Percentiles rank a stretch among this genome's conserved stretches.
Conservation (phyloP, 306 rosid species). For the Lathyrus sativus region DNA sequence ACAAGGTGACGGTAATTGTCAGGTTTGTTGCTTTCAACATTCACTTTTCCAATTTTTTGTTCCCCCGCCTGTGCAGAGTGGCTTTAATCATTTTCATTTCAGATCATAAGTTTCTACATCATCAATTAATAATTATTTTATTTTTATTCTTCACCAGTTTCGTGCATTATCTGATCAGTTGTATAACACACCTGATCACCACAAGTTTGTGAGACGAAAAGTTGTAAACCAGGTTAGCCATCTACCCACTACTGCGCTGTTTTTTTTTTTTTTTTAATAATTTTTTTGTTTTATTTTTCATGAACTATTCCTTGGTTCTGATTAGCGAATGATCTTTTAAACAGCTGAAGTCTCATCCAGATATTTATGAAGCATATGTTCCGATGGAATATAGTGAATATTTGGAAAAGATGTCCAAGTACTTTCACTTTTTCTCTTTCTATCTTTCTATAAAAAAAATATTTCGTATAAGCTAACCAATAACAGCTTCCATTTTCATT, state of each 20-base stretch:
- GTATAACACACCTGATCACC: slow-evolving; percentile 64
- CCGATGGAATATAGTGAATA: slow-evolving; percentile 78
- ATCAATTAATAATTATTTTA: slow-evolving; percentile 25
- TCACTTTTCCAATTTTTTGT: slow-evolving; percentile 15
- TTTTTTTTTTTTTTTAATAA: not conserved
- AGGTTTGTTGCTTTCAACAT: slow-evolving; percentile 55
- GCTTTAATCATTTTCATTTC: slow-evolving; percentile 19
- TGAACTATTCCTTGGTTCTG: slow-evolving; percentile 37
- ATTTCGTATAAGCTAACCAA: slow-evolving; percentile 26
- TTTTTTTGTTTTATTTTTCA: slow-evolving; percentile 1
- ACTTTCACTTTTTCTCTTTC: slow-evolving; percentile 7
- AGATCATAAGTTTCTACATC: slow-evolving; percentile 8
- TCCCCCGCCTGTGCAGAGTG: slow-evolving; percentile 9
- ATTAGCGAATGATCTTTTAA: slow-evolving; percentile 33
- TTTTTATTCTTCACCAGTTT: slow-evolving; percentile 54
- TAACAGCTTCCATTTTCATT: slow-evolving; percentile 23
- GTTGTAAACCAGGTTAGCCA: slow-evolving; percentile 72
- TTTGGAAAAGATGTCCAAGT: slow-evolving; percentile 79
- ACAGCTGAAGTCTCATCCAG: slow-evolving; percentile 78
- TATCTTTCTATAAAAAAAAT: not conserved
- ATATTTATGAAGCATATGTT: slow-evolving; percentile 85
- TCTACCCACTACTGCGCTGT: slow-evolving; percentile 4
- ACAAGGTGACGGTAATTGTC: slow-evolving; percentile 92
- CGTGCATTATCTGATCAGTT: slow-evolving; percentile 84
- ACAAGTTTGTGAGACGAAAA: slow-evolving; percentile 58